Percentiles rank a stretch among this genome's conserved stretches.
Evolutionary conservation across 2,329 filamentous ascomycete genomes (phyloP).

Genomic region (Aspergillus uvarum): DNA sequence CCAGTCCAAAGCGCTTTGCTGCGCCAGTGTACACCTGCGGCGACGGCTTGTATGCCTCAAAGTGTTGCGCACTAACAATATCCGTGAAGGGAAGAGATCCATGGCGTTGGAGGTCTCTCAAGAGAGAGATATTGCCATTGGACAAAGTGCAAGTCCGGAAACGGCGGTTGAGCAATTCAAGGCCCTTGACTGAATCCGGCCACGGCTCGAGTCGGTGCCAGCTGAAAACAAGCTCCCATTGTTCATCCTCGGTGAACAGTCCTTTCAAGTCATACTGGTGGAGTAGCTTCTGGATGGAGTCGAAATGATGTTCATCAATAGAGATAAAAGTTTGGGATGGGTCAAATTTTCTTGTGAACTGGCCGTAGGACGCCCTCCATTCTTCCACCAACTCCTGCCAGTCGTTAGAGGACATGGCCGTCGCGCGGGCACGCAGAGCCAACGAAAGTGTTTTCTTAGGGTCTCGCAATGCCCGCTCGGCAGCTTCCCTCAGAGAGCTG

Average conservation of each 20-base stretch:
- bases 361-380: conserved; percentile 66
- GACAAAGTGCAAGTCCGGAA: conserved; percentile 67
- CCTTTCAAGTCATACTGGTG: conserved; percentile 55
- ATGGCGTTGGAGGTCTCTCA: conserved; percentile 62
- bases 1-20: conserved; percentile 56
- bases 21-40: conserved; percentile 68
- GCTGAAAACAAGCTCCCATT: conserved; percentile 59
- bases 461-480: conserved; percentile 51
- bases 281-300: conserved; percentile 62
- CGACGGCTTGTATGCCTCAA: conserved; percentile 72
- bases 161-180: conserved; percentile 56
- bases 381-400: conserved; percentile 67
- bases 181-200: conserved; percentile 59
- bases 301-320: conserved; percentile 69
- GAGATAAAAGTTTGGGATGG: conserved; percentile 58
- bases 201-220: conserved; percentile 75
- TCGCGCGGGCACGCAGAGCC: conserved; percentile 49
- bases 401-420: conserved; percentile 55
- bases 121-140: conserved; percentile 69
- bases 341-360: conserved; percentile 55
- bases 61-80: conserved; percentile 68
- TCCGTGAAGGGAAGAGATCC: conserved; percentile 62
- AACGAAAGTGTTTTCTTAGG: conserved; percentile 48
- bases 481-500: conserved; percentile 55
- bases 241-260: conserved; percentile 63